Conservation (phyloP, 2,329 filamentous ascomycete species). For the Pseudogymnoascus sp. region DNA sequence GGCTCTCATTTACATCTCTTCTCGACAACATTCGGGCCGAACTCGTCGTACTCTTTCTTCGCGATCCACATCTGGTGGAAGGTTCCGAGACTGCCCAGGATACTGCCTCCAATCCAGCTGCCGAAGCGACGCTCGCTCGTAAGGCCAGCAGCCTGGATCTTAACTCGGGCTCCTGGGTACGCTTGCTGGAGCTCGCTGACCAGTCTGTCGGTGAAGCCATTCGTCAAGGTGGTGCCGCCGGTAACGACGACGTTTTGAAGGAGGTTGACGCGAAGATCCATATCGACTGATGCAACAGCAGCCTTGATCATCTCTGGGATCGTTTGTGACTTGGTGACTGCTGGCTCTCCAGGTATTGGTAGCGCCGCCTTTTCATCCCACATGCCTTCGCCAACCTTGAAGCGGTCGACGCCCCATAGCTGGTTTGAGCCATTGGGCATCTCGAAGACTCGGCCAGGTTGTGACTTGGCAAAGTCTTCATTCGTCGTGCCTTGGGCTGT, state of each 20-base stretch:
- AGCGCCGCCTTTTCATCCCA: conserved; percentile 80
- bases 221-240: conserved; percentile 76
- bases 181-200: conserved; percentile 73
- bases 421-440: conserved; percentile 97
- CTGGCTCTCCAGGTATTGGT: conserved; percentile 34
- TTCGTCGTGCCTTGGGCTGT: conserved; percentile 51
- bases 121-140: conserved; percentile 86
- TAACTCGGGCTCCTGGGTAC: conserved; percentile 79
- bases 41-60: conserved; percentile 95
- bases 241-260: conserved; percentile 89
- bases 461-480: conserved; percentile 64
- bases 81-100: conserved; percentile 86
- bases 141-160: conserved; percentile 79
- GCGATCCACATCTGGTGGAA: conserved; percentile 99
- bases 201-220: conserved; percentile 85
- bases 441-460: conserved; percentile 83
- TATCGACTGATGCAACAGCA: conserved; percentile 72
- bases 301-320: conserved; percentile 76
- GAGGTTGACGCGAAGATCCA: conserved; percentile 76
- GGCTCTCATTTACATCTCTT: conserved; percentile 77
- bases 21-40: conserved; percentile 82
- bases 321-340: conserved; percentile 64
- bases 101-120: conserved; percentile 93
- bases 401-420: conserved; percentile 84
- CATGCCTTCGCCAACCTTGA: conserved; percentile 76